Conservation (phyloP, 140 eudicot species). For the Stevia rebaudiana region DNA sequence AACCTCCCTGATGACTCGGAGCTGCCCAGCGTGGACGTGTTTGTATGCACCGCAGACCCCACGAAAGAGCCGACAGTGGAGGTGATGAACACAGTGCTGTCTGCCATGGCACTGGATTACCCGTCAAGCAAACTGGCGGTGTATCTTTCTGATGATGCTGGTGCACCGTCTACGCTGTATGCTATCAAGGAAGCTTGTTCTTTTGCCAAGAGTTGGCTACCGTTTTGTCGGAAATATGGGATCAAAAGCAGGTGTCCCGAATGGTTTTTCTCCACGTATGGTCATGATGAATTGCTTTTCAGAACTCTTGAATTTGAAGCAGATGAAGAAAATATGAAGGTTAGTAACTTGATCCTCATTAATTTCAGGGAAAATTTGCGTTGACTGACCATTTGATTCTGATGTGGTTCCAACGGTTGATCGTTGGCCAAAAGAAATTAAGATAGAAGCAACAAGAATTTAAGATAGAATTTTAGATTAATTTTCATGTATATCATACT, state of each 20-base stretch:
- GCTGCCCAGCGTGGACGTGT: constrained; percentile 61
- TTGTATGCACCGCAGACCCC: constrained; percentile 74
- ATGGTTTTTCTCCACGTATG: constrained; percentile 44
- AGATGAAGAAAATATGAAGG: constrained; percentile 48
- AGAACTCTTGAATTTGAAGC: constrained; percentile 39
- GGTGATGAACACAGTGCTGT: constrained; percentile 83
- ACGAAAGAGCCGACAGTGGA: constrained; percentile 57
- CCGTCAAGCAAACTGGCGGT: constrained; percentile 64
- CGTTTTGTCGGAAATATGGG: constrained; percentile 62
- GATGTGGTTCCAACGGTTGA: no score
- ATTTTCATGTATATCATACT: no score
- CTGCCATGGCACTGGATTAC: constrained; percentile 77
- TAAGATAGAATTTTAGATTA: no score
- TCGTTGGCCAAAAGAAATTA: no score
- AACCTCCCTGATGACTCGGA: constrained; percentile 36
- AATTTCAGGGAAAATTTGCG: no score
- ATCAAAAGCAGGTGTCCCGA: constrained; percentile 61
- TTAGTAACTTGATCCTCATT: background rate
- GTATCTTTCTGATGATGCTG: constrained; percentile 74
- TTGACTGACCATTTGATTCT: no score
- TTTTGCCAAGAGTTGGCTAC: constrained; percentile 57
- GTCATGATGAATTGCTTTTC: constrained; percentile 44
- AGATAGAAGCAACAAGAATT: no score
- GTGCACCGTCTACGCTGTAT: constrained; percentile 44
- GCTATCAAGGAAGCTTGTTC: constrained; percentile 48